A percentile compares a stretch with the other conserved stretches of the same genome.
Evolutionary conservation across 2,329 filamentous ascomycete species (phyloP).

Genomic region (Botryotinia globosa): DNA sequence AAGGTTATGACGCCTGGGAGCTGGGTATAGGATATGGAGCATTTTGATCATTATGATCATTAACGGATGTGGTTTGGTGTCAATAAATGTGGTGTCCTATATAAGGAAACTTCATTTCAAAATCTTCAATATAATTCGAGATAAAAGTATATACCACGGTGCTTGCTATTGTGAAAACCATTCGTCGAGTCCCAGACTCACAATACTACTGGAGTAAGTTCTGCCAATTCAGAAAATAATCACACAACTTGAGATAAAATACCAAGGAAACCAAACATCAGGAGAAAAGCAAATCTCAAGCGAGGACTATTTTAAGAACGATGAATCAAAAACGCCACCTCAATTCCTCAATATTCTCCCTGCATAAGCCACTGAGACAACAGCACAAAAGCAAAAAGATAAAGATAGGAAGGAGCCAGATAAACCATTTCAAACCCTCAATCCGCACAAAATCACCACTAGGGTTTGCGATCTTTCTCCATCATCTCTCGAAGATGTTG

Average conservation of each 20-base stretch:
- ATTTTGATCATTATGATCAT: neutral
- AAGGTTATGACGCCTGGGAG: neutral
- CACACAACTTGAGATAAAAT: neutral
- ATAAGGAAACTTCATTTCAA: neutral
- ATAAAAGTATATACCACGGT: neutral
- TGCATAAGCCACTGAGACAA: conserved; percentile 3
- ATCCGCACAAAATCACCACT: neutral
- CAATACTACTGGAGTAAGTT: neutral
- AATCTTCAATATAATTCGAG: neutral
- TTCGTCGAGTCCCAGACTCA: neutral
- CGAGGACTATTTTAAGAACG: conserved; percentile 6
- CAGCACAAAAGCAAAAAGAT: conserved; percentile 1
- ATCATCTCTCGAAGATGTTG: conserved; percentile 9
- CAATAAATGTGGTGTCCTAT: neutral
- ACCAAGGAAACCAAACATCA: neutral
- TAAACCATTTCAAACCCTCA: neutral
- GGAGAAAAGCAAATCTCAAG: conserved; percentile 5
- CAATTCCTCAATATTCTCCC: conserved; percentile 10
- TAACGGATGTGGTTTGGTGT: neutral
- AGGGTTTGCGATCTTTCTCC: neutral
- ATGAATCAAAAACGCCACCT: conserved; percentile 4
- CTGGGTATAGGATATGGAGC: neutral
- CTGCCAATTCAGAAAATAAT: neutral
- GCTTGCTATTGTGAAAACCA: no score
- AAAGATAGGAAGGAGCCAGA: neutral